Evolutionary conservation across 129 eudicot genomes (phyloP).

Genomic region (Flaveria brownii): DNA sequence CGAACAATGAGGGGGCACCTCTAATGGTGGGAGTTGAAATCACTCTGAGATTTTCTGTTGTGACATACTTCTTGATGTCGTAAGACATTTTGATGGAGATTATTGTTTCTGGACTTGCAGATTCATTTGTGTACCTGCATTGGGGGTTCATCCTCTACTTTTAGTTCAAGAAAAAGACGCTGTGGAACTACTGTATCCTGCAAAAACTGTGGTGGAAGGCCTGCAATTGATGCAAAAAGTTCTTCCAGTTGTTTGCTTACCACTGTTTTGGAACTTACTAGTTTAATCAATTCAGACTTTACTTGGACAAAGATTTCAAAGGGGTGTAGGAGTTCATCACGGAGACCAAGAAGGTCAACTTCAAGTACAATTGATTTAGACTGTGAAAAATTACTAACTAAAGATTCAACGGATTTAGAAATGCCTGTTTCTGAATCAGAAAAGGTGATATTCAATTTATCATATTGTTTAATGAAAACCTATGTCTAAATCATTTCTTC

Average conservation of each 20-base stretch:
- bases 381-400: constrained; percentile 9
- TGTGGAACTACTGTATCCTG: constrained; percentile 28
- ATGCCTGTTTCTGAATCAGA: constrained; percentile 40
- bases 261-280: constrained; percentile 42
- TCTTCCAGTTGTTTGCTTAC: constrained; percentile 37
- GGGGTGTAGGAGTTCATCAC: constrained; percentile 43
- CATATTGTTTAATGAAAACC: background rate
- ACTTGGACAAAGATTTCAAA: constrained; percentile 43
- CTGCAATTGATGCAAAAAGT: constrained; percentile 37
- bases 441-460: constrained; percentile 31
- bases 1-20: constrained; percentile 37
- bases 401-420: constrained; percentile 21
- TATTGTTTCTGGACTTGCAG: constrained; percentile 43
- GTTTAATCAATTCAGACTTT: constrained; percentile 33
- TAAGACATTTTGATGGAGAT: constrained; percentile 31
- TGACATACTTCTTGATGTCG: constrained; percentile 27
- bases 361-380: constrained; percentile 20
- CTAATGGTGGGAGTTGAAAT: constrained; percentile 38
- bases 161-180: constrained; percentile 38
- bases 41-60: constrained; percentile 13
- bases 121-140: constrained; percentile 42
- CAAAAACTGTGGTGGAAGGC: constrained; percentile 38
- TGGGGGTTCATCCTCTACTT: constrained; percentile 40
- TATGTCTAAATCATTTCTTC: background rate
- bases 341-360: constrained; percentile 37